These are phyloP conservation scores for Ganoderma lucidum DNA, from an alignment of 1,284 basidiomycete species.

Conservation along the genomic window DNA sequence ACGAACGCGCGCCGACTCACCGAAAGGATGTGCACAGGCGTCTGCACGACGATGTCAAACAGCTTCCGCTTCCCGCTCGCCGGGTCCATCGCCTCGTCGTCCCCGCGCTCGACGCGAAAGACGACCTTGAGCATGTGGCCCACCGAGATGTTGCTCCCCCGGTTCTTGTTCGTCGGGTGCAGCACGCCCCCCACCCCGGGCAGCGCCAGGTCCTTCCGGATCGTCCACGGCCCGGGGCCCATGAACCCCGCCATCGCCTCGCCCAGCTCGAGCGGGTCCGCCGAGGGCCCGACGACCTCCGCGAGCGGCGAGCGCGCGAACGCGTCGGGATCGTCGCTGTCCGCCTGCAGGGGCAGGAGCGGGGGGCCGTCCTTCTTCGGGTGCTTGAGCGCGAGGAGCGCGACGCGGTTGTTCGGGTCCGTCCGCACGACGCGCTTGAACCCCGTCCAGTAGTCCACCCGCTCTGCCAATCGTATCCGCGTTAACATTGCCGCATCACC, in stretches of 20 bases:
- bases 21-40: slow-evolving; percentile 81
- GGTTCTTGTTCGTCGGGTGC: slow-evolving; percentile 87
- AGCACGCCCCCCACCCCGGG: slow-evolving; percentile 65
- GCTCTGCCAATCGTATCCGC: slow-evolving; percentile 56
- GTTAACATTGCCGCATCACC: background rate
- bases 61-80: slow-evolving; percentile 79
- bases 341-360: slow-evolving; percentile 73
- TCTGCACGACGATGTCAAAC: slow-evolving; percentile 92
- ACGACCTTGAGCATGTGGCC: slow-evolving; percentile 85
- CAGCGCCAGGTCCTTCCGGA: slow-evolving; percentile 63
- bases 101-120: slow-evolving; percentile 86
- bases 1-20: slow-evolving; percentile 52
- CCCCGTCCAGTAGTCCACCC: slow-evolving; percentile 80
- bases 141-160: slow-evolving; percentile 82
- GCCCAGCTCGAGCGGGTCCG: slow-evolving; percentile 54
- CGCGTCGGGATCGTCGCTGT: slow-evolving; percentile 55
- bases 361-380: slow-evolving; percentile 54
- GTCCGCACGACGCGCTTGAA: slow-evolving; percentile 79
- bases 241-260: slow-evolving; percentile 68
- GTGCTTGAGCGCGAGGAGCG: slow-evolving; percentile 75
- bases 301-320: slow-evolving; percentile 64
- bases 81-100: slow-evolving; percentile 68
- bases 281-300: slow-evolving; percentile 42
- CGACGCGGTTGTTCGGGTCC: slow-evolving; percentile 73
- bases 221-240: slow-evolving; percentile 80